Evolutionary conservation across 2,329 filamentous ascomycete genomes (phyloP), one percentile per base, ranked within the genome.

Genomic region (Aureobasidium sp.): DNA sequence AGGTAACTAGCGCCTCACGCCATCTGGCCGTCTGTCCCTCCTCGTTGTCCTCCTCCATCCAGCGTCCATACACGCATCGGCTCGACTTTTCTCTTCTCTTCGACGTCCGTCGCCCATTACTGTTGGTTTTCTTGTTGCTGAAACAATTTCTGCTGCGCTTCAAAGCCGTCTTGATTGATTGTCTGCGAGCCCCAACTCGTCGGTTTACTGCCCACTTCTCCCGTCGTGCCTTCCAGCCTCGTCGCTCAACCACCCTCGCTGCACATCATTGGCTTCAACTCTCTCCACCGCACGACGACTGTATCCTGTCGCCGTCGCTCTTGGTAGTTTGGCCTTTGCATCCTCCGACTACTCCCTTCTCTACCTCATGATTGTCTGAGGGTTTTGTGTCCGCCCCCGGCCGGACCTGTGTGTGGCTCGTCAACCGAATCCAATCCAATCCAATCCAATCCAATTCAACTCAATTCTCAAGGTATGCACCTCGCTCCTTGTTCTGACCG

Each of bases 351-450:
- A 42, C 11, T 42, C 34, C 27, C 32, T 42, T n/a, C 21, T 59
- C 7, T 42, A 36, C 57, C 45, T 42, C 57, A 59, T 59, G 57
- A 50, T 49, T 59, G 57, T 37, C 57, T 59, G 57, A 59, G 45
- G 36, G 25, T 15, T 59, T 36, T 25, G 44, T 59, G 57, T 59
- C 57, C 57, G 57, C 57, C 45, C 53, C 57, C 57, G 57, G 57
- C 57, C 57, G 57, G 57, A 59, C 57, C 54, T 59, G 54, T 59
- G 54, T 58, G 54, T 59, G 54, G 54, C 54, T 59, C 54, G 42
- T 48, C 54, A 59, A 59, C 42, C 41, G 44, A 59, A n/a, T 54
- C 27, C 36, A 42, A 32, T 32, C n/a, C 36, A 59, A n/a, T 54
- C 27, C 36, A 42, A 32, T 32, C n/a, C 36, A 42, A 42, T 42